Evolutionary conservation across 257 asterid genomes (phyloP), one percentile per base, ranked within the genome.

Genomic region (Solanum tarijense): DNA sequence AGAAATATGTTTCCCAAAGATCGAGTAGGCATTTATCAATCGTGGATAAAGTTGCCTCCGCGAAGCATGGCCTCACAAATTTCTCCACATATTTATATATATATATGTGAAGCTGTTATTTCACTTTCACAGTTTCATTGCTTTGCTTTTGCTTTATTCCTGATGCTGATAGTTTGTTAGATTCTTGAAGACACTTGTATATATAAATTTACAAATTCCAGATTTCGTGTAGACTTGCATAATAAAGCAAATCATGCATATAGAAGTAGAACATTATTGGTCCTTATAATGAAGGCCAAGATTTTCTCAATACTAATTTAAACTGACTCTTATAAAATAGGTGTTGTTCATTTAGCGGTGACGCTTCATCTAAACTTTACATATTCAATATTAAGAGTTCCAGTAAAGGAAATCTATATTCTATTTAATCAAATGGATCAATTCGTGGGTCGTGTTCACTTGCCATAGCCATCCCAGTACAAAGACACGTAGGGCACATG

Each of bases 401-500:
- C 41, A 9, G 27, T 18, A 82, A 29, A 35, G 65, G n/a, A 82
- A 48, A 18, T 46, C 5, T 48, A 46, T 29, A 10, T 41, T n/a
- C 46, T 31, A 39, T 46, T 93, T 87, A 93, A 89, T 95, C 98
- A 55, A 95, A 95, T 29, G 99, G 99, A 87, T 96, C 99, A 60
- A 95, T 94, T 68, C 99, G 93, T 12, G 98, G 98, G 83, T 95
- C 98, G 66, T 96, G 99, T 92, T 96, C 99, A 29, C 98, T 96
- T 18, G 99, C 98, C 98, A 96, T 95, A 68, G 96, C 98, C 98
- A 95, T 96, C 85, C 99, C 98, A 3, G 99, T 96, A 92, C 99
- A 96, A 83, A 96, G 98, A 91, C 99, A 96, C 2, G 98, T 95
- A 34, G 98, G 99, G 89, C 98, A 95, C 99, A 97, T 96, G 29